Evolutionary conservation across 257 asterid species (phyloP).

Genomic region (Prunella vulgaris): DNA sequence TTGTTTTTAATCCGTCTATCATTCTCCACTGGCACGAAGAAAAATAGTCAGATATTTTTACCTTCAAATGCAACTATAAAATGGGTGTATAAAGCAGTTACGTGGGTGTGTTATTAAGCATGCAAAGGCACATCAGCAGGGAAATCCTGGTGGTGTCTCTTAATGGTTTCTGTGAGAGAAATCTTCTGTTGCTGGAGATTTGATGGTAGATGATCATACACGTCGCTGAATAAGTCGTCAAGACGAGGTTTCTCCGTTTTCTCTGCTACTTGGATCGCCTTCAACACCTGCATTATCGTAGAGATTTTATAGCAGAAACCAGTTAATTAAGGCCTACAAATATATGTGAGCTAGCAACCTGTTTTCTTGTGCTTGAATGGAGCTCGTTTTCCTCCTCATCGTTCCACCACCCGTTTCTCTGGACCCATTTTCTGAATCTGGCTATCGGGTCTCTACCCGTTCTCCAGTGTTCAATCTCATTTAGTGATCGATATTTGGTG

Average conservation of each 20-base stretch:
- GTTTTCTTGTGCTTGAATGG: slow-evolving; percentile 48
- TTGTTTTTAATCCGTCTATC: too few relatives aligned
- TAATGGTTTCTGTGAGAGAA: slow-evolving; percentile 49
- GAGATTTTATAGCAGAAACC: neutral
- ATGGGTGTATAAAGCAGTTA: too few relatives aligned
- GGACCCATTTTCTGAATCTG: slow-evolving; percentile 73
- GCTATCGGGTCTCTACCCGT: slow-evolving; percentile 47
- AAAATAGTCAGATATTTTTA: too few relatives aligned
- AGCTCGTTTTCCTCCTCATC: slow-evolving; percentile 57
- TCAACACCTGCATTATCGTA: slow-evolving; percentile 39
- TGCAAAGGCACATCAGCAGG: slow-evolving; percentile 71
- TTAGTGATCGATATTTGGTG: slow-evolving; percentile 63
- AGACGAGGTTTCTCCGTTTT: slow-evolving; percentile 54
- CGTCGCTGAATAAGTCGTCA: slow-evolving; percentile 58
- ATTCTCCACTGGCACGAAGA: too few relatives aligned
- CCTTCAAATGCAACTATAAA: too few relatives aligned
- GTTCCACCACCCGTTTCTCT: slow-evolving; percentile 73
- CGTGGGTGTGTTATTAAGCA: neutral
- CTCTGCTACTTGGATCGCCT: slow-evolving; percentile 73
- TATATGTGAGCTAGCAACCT: slow-evolving; percentile 34
- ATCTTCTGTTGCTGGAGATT: slow-evolving; percentile 70
- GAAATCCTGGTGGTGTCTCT: slow-evolving; percentile 57
- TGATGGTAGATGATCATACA: slow-evolving; percentile 48
- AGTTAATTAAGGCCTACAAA: neutral
- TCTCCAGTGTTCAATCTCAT: slow-evolving; percentile 82